A percentile compares a stretch with the other conserved stretches of the same genome.
phyloP scores from a whole-genome alignment of 2,329 filamentous ascomycete species.

The Phialophora verrucosa region DNA sequence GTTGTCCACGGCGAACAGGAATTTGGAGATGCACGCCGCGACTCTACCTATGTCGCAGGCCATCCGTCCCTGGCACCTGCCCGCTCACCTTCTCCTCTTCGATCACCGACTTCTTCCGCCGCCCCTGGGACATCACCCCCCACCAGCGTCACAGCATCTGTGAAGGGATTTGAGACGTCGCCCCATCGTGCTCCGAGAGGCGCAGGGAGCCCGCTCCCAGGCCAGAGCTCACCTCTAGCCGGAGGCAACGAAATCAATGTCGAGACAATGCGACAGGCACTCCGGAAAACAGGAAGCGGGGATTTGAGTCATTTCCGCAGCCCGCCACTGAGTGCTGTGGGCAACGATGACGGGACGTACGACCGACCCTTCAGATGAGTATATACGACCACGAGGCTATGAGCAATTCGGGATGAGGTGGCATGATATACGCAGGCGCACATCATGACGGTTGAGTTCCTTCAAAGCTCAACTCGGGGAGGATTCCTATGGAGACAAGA shows the following conservation, averaged over 20 bases:
- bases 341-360: slow-evolving; percentile 42
- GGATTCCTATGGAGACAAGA: background rate
- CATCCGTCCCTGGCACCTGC: slow-evolving; percentile 38
- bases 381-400: slow-evolving; percentile 12
- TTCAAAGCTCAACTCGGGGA: background rate
- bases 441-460: slow-evolving; percentile 27
- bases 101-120: slow-evolving; percentile 77
- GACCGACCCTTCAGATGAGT: slow-evolving; percentile 34
- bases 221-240: slow-evolving; percentile 58
- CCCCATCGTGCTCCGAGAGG: slow-evolving; percentile 62
- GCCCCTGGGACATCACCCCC: slow-evolving; percentile 72
- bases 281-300: slow-evolving; percentile 81
- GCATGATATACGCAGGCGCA: slow-evolving; percentile 36
- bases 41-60: slow-evolving; percentile 65
- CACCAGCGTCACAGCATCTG: slow-evolving; percentile 74
- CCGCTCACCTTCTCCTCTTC: slow-evolving; percentile 78
- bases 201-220: slow-evolving; percentile 65
- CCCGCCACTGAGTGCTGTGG: slow-evolving; percentile 42
- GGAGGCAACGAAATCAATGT: slow-evolving; percentile 76
- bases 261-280: slow-evolving; percentile 90
- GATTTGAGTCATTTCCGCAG: slow-evolving; percentile 65
- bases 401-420: slow-evolving; percentile 11
- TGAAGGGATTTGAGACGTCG: slow-evolving; percentile 75
- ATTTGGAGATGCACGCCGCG: slow-evolving; percentile 53
- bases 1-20: slow-evolving; percentile 77